Conservation (phyloP, 768 basidiomycete species). For the Dioszegia aurantiaca region DNA sequence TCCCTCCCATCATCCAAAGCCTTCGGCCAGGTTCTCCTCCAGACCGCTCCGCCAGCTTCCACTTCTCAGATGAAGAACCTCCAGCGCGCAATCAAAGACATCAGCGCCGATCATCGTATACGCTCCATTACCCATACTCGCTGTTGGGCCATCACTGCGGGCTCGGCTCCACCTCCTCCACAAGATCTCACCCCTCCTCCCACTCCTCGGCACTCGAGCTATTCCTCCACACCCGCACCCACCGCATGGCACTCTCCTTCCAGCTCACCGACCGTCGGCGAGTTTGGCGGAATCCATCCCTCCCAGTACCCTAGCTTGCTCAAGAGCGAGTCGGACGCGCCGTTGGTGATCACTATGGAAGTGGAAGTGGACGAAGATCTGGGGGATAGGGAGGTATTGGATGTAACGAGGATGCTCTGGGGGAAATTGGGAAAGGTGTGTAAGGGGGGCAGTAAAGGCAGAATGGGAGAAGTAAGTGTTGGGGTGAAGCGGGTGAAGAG, state of each 20-base stretch:
- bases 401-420: conserved; percentile 31
- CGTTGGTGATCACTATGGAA: conserved; percentile 28
- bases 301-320: conserved; percentile 5
- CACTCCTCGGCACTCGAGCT: background rate
- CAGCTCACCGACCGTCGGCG: conserved; percentile 7
- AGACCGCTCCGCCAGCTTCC: conserved; percentile 68
- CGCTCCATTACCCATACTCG: conserved; percentile 39
- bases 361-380: conserved; percentile 34
- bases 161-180: conserved; percentile 15
- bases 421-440: conserved; percentile 10
- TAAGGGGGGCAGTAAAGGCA: background rate
- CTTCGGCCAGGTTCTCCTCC: conserved; percentile 80
- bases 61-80: conserved; percentile 74
- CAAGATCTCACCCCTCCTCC: conserved; percentile 2
- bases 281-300: conserved; percentile 15
- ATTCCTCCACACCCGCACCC: background rate
- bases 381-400: conserved; percentile 36
- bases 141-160: conserved; percentile 27
- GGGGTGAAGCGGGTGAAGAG: conserved; percentile 10
- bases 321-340: conserved; percentile 10
- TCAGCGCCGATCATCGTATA: conserved; percentile 50
- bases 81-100: conserved; percentile 75
- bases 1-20: conserved; percentile 80
- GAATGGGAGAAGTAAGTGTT: conserved; percentile 15
- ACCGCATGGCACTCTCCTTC: conserved; percentile 8